A percentile compares a stretch with the other conserved stretches of the same genome.
phyloP scores from a whole-genome alignment of 306 rosid species.

The Ormosia emarginata region DNA sequence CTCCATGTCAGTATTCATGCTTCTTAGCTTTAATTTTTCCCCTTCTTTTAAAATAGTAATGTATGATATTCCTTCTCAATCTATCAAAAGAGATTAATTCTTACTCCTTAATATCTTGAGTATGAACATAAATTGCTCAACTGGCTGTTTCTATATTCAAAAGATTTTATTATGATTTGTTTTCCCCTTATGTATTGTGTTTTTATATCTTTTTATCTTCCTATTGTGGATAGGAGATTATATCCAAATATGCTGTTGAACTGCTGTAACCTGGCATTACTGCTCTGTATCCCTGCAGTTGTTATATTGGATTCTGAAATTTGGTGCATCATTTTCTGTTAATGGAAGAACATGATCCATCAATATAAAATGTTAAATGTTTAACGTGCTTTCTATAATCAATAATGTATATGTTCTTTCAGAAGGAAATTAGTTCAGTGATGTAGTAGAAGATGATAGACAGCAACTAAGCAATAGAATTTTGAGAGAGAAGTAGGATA shows the following conservation, averaged over 20 bases:
- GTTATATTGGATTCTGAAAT: background rate
- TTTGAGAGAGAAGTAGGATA: too few relatives aligned
- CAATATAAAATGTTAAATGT: background rate
- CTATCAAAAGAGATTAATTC: background rate
- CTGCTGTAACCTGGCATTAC: background rate
- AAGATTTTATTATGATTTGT: background rate
- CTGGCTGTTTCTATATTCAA: background rate
- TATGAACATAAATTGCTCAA: background rate
- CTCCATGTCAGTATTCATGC: background rate
- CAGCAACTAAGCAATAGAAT: too few relatives aligned
- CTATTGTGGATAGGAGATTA: background rate
- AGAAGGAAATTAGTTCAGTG: background rate
- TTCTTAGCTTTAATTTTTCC: background rate
- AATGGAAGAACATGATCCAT: background rate
- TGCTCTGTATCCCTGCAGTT: background rate
- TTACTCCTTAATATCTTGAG: background rate
- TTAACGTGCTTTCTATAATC: background rate
- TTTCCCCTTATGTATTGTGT: background rate
- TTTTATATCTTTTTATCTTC: background rate
- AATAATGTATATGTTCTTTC: background rate
- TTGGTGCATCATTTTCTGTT: background rate
- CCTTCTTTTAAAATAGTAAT: background rate
- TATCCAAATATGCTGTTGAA: background rate
- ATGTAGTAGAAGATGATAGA: too few relatives aligned
- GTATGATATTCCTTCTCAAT: background rate